Evolutionary conservation across 768 basidiomycete genomes (phyloP), one percentile per base, ranked within the genome.

Genomic region (Boletus edulis): DNA sequence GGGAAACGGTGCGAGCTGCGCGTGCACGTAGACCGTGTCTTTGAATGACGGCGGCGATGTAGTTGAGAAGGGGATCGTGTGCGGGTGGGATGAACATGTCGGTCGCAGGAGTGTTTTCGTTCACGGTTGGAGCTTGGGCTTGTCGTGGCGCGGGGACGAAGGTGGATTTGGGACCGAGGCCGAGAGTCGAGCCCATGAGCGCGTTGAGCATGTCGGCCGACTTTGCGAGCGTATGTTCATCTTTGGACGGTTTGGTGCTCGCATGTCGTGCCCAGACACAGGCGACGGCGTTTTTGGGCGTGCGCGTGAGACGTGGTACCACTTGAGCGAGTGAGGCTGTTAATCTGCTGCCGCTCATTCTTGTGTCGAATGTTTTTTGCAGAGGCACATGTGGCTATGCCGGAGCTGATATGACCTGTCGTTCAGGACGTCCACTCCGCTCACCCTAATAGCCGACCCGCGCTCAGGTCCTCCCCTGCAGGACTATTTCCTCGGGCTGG

Each of bases 61-160:
- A 84, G 56, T 81, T 75, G 6, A 92, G 81, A 4, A 92, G 76
- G 1, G 91, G 91, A 67, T 91, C 89, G 49, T 82, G 78, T 1
- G 79, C 76, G n/a, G 89, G 88, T 4, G 90, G 89, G 18, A 92
- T 81, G 61, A 85, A 77, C 59, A 79, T 76, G 43, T 55, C 56
- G 5, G 58, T 22, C 29, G 43, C 11, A 14, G 37, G n/a, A 29
- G 48, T 44, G 15, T 45, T 27, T 13, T 1, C 17, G n/a, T n/a
- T 45, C 14, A 40, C 40, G 5, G n/a, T 9, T 18, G 31, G n/a
- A 5, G 18, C 14, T n/a, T 39, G 40, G 9, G 22, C 5, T 34
- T 27, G 44, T 46, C 50, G 31, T 13, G 55, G 15, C 2, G 35
- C 20, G 15, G 51, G 37, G 29, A 41, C n/a, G 4, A 61, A 15